phyloP scores from a whole-genome alignment of 352 stramenopile genomes.

The Phytophthora sansomeana region DNA sequence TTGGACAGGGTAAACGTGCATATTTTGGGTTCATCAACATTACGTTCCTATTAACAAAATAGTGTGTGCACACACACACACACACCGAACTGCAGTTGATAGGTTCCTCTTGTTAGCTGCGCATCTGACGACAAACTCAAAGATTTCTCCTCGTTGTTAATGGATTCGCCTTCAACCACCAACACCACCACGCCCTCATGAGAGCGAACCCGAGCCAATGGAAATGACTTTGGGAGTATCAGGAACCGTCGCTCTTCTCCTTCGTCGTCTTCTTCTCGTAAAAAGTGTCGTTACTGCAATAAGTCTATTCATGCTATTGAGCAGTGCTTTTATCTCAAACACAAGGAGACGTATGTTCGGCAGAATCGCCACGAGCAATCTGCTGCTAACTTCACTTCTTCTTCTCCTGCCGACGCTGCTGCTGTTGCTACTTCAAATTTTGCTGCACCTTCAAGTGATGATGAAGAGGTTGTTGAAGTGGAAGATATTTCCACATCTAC shows the following conservation, averaged over 20 bases:
- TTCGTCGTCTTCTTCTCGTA: background rate
- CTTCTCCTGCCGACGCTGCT: background rate
- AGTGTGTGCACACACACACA: too few species aligned
- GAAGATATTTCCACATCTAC: background rate
- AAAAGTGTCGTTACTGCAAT: constrained; percentile 15
- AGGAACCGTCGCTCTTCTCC: background rate
- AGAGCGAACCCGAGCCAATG: constrained; percentile 19
- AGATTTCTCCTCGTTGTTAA: too few species aligned
- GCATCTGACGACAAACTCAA: too few species aligned
- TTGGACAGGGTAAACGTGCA: too few species aligned
- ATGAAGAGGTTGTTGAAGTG: background rate
- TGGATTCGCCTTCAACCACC: too few species aligned
- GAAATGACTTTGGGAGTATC: constrained; percentile 16
- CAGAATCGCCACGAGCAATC: constrained; percentile 11
- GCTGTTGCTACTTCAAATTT: background rate
- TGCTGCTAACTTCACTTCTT: constrained; percentile 9
- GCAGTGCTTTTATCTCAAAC: constrained; percentile 14
- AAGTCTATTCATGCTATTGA: constrained; percentile 15
- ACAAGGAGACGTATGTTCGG: constrained; percentile 4
- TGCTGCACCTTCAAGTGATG: background rate
- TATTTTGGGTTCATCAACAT: too few species aligned
- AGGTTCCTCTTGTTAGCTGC: too few species aligned
- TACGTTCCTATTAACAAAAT: too few species aligned
- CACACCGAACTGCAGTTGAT: too few species aligned
- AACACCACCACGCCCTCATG: background rate